Base-by-base conservation (phyloP, 2,329 filamentous ascomycete genomes). In the Fusarium heterosporum region DNA sequence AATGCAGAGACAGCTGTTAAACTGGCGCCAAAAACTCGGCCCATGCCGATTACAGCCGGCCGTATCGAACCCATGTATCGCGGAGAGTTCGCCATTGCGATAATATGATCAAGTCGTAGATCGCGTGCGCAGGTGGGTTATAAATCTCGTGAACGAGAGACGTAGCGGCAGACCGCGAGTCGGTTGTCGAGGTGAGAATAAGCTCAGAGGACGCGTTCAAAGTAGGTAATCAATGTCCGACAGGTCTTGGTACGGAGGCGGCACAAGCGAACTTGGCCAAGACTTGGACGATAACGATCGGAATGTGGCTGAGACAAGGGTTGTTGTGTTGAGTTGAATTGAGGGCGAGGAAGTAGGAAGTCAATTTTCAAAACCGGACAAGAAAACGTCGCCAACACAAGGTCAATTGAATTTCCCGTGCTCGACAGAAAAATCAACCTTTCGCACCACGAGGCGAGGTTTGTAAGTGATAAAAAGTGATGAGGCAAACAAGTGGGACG, bases 41-140 rank as follows among this genome's bases (percentile, higher is more conserved):
- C 80, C 50, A 87, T 71, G 58, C 83, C 84, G 40, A 89, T 77
- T 53, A 86, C 78, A 60, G 81, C 80, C 32, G 84, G 81, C 64
- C 85, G 81, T 48, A 80, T 70, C 61, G 78, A 77, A 66, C 77
- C 77, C 65, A 76, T 77, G 61, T 82, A 78, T 65, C 78, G 77
- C 73, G 73, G 67, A 38, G 71, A 68, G 40, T 56, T 73, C 47
- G 69, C 69, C 77, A 78, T 78, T 26, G 59, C 59, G 43, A 25
- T 30, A 14, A 36, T 17, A 13, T 29, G 19, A 19, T 30, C 38
- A 29, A 10, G 19, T 38, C 40, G 39, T 41, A 26, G 38, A 39
- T 45, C 36, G 39, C 19, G 45, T 46, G 40, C 32, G 39, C 22
- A 22, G 39, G 17, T 50, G 22, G 43, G 30, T 32, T 46, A 30